Evolutionary conservation across 2,329 filamentous ascomycete species (phyloP).

Genomic region (Pyricularia pennisetigena): DNA sequence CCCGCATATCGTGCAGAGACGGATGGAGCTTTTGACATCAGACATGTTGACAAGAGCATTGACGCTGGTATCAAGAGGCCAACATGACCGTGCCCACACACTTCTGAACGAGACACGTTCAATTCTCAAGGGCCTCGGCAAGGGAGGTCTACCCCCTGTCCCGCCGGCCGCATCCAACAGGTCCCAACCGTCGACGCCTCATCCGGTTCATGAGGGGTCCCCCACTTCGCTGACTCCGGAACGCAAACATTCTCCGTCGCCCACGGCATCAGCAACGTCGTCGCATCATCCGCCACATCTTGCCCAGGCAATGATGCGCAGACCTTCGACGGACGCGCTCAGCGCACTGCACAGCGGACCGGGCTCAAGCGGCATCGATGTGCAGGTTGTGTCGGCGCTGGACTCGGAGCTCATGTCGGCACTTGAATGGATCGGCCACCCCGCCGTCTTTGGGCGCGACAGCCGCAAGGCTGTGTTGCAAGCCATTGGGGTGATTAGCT

Average conservation of each 20-base stretch:
- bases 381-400: conserved; percentile 70
- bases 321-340: conserved; percentile 47
- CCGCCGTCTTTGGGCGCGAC: conserved; percentile 87
- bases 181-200: conserved; percentile 39
- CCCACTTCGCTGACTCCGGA: conserved; percentile 38
- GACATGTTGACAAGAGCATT: conserved; percentile 94
- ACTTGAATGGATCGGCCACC: conserved; percentile 96
- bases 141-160: conserved; percentile 85
- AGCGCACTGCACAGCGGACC: not conserved
- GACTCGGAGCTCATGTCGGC: conserved; percentile 85
- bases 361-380: conserved; percentile 64
- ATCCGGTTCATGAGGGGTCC: conserved; percentile 31
- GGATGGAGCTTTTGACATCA: conserved; percentile 95
- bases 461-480: conserved; percentile 93
- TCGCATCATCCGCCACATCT: not conserved
- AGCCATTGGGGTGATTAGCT: conserved; percentile 92
- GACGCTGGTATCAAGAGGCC: conserved; percentile 80
- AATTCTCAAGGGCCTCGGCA: conserved; percentile 91
- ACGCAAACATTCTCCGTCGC: conserved; percentile 45
- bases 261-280: conserved; percentile 37
- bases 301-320: conserved; percentile 25
- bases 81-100: conserved; percentile 89
- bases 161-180: conserved; percentile 47
- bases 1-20: conserved; percentile 85
- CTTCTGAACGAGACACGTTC: conserved; percentile 87